Base-by-base conservation (phyloP, 805 yeast species). In the Nakazawaea ambrosiae region DNA sequence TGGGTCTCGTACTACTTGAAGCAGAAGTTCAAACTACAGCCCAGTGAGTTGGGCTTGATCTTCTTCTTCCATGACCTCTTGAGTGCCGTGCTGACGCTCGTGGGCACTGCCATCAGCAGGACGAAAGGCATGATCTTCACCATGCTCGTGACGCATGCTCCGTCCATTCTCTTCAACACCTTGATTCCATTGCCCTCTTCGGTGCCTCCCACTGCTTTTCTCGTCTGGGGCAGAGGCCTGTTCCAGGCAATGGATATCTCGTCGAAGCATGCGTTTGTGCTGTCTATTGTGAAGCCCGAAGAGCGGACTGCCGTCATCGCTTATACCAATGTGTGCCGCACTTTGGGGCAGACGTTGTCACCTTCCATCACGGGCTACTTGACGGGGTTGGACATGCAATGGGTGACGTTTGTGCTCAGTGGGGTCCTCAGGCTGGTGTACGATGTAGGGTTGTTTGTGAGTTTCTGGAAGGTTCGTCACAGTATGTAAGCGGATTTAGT, bases 171-270 rank as follows among this genome's bases (percentile, higher is more conserved):
- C 2, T 51, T 68, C 32, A 53, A 66, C 25, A 50, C 59, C 11
- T 31, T 63, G 15, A 57, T 65, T 19, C 68, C 74, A 8, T 41
- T 66, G 11, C 69, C 73, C 4, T 39, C 49, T 3, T 51, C 57
- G 19, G 47, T 65, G 24, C 32, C 39, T 3, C 32, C 54, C 9
- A 58, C 70, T 42, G 40, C 65, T 35, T 45, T 54, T 11, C 49
- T 61, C 4, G 41, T 62, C 29, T 44, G 65, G 3, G 41, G 58
- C 11, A 54, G 73, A 47, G 60, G 68, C 1, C 46, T 58, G 2
- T 62, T 68, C 25, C 66, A 67, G 44, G 53, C 67, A 18, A 67
- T 69, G 73, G 75, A 69, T 43, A 55, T 63, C 20, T 70, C 73
- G 1, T 68, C 74, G 8, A 69, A 69, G 38, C 68, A 65, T 33